Evolutionary conservation across 805 yeast species (phyloP), one percentile per base, ranked within the genome.

Genomic region (Candida nanaspora): DNA sequence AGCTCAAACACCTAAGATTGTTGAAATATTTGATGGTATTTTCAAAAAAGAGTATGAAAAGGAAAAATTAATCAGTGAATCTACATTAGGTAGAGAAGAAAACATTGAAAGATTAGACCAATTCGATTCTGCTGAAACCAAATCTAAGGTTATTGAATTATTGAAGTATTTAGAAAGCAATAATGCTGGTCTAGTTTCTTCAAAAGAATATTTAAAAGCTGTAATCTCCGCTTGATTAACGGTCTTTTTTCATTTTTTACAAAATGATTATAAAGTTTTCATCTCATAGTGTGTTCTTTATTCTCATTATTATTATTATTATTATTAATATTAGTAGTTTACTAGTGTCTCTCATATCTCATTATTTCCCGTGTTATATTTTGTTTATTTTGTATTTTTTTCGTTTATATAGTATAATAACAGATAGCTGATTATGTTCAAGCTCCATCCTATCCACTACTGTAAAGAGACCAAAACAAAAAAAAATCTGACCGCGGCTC

Each of bases 71-170:
- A 77, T 76, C 48, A 72, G 69, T 59, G 84, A 84, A 57, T 78
- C 87, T 42, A 85, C 95, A 22, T 68, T 86, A 53, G 95, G 94
- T 44, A 82, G 93, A 70, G 95, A 85, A 61, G 87, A 82, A 61
- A 78, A 80, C 62, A 70, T 81, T 56, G 91, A 83, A 50, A 72
- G 82, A 59, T 68, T 78, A 61, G 83, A 78, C 62, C 96, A 86
- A 64, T 87, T 88, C 64, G 82, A 78, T 50, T 69, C 69, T 43
- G 84, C 74, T 15, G 89, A 80, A 46, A 69, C 80, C 53, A 82
- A 75, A 59, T 60, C 56, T 37, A 75, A 78, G 60, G 86, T 85
- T 42, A 62, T 84, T 47, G 82, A 75, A 44, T 73, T 88, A 57
- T 73, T 87, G 62, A 83, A 79, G 61, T 81, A 72, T 65, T 70